Evolutionary conservation across 345 rosid genomes (phyloP), one percentile per base, ranked within the genome.

Genomic region (Citrus glauca): DNA sequence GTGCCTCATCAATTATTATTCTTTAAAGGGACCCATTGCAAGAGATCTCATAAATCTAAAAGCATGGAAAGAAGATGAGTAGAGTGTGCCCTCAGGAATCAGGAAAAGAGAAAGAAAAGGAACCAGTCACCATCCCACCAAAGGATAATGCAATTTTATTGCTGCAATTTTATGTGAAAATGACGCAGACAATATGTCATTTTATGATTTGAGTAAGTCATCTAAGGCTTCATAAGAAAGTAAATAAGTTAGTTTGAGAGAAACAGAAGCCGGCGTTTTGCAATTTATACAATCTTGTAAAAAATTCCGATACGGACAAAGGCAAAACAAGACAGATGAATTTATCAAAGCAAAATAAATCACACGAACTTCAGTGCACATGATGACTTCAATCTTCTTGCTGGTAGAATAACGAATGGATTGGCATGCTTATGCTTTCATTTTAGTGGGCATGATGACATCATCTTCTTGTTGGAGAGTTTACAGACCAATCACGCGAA

Each of bases 1-100:
- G 80, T 89, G 87, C 83, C 80, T 82, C 86, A 86, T 84, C 86
- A 77, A 92, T 81, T 91, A 89, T 86, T 88, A 86, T 85, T 91
- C 88, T 86, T 81, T 73, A 71, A 70, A 22, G 89, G 91, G 93
- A 62, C 84, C 91, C 97, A 84, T 76, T 55, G 30, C 71, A 80
- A 70, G 80, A 86, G 84, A 80, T 85, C 72, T 80, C 78, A 80
- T 84, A 81, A 81, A 82, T 82, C 80, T 69, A 69, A 72, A 84
- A 72, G 82, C 82, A 85, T 71, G 71, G 56, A 86, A 80, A 81
- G 79, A 86, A 81, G 79, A 83, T 80, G 87, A 81, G 85, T 78
- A 81, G 84, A 80, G 80, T 85, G 62, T 83, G 85, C 86, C 85
- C 84, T 79, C 77, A 66, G 83, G 88, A 87, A 87, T 85, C 87